Conservation (phyloP, 1,139 yeast genomes). For the Taphrina pruni region DNA sequence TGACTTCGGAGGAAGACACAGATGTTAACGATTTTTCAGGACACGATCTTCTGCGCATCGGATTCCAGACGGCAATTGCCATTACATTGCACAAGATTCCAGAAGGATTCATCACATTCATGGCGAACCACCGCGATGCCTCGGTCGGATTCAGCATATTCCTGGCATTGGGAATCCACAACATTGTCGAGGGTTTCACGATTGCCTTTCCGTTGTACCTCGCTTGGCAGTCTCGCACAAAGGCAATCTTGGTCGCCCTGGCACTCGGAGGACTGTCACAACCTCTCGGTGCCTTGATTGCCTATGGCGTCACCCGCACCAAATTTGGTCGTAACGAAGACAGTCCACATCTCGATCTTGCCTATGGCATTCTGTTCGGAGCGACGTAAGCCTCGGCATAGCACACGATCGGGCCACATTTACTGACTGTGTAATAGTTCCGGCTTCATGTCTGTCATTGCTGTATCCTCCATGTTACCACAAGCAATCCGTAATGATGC, state of each 20-base stretch:
- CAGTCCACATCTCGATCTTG: slow-evolving; percentile 18
- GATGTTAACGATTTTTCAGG: slow-evolving; percentile 48
- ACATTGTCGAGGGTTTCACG: slow-evolving; percentile 92
- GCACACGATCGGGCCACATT: neutral
- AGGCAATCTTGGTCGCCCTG: slow-evolving; percentile 70
- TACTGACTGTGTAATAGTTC: neutral
- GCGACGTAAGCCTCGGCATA: slow-evolving; percentile 13
- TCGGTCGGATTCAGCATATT: slow-evolving; percentile 79
- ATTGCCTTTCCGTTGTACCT: slow-evolving; percentile 90
- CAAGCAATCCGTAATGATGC: slow-evolving; percentile 40
- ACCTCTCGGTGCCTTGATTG: slow-evolving; percentile 84
- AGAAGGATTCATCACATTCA: slow-evolving; percentile 88
- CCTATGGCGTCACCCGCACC: slow-evolving; percentile 55
- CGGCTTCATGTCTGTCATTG: slow-evolving; percentile 42
- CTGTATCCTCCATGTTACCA: slow-evolving; percentile 37
- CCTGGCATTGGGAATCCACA: slow-evolving; percentile 82
- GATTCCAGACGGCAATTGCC: slow-evolving; percentile 87
- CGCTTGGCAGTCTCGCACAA: slow-evolving; percentile 65
- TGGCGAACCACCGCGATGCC: slow-evolving; percentile 76
- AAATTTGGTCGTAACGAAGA: slow-evolving; percentile 15
- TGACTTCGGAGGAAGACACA: neutral
- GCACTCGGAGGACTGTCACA: slow-evolving; percentile 82
- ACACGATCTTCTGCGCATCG: slow-evolving; percentile 78
- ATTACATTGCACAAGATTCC: slow-evolving; percentile 89
- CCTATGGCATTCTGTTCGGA: slow-evolving; percentile 47